phyloP scores from a whole-genome alignment of 768 basidiomycete genomes.

The Leucocoprinus leucothites region DNA sequence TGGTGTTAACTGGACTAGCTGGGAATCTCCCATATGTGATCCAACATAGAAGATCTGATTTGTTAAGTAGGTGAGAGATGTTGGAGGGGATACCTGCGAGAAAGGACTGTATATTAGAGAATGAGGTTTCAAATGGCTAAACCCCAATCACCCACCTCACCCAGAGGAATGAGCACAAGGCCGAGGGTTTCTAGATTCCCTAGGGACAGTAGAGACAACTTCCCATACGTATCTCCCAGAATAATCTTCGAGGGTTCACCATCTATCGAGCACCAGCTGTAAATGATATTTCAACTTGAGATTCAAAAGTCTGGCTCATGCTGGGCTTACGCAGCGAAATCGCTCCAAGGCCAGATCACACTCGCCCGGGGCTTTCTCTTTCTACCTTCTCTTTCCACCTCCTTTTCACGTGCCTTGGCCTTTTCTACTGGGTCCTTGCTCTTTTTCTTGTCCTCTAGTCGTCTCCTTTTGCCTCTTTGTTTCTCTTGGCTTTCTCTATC shows the following conservation, averaged over 20 bases:
- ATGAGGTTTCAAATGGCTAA: neutral
- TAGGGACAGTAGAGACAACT: constrained; percentile 62
- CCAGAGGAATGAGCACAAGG: constrained; percentile 61
- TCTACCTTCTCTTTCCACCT: constrained; percentile 50
- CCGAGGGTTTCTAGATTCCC: constrained; percentile 39
- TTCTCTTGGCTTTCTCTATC: constrained; percentile 45
- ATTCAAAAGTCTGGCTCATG: neutral
- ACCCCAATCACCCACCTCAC: constrained; percentile 48
- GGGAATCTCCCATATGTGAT: constrained; percentile 80
- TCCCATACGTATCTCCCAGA: constrained; percentile 70
- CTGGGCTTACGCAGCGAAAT: constrained; percentile 60
- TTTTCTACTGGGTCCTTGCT: constrained; percentile 39
- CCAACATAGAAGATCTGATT: constrained; percentile 73
- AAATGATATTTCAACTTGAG: constrained; percentile 1
- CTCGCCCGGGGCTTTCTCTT: constrained; percentile 51
- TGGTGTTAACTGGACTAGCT: constrained; percentile 60
- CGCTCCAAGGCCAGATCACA: constrained; percentile 76
- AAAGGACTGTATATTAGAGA: constrained; percentile 7
- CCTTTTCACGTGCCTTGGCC: constrained; percentile 50
- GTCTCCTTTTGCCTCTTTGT: constrained; percentile 51
- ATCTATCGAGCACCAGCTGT: constrained; percentile 53
- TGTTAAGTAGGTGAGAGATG: constrained; percentile 67
- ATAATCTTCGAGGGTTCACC: constrained; percentile 45
- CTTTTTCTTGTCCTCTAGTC: constrained; percentile 49
- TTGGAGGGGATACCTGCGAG: constrained; percentile 65